Base-by-base conservation (phyloP, 2,329 filamentous ascomycete genomes). In the Lasiodiplodia theobromae region DNA sequence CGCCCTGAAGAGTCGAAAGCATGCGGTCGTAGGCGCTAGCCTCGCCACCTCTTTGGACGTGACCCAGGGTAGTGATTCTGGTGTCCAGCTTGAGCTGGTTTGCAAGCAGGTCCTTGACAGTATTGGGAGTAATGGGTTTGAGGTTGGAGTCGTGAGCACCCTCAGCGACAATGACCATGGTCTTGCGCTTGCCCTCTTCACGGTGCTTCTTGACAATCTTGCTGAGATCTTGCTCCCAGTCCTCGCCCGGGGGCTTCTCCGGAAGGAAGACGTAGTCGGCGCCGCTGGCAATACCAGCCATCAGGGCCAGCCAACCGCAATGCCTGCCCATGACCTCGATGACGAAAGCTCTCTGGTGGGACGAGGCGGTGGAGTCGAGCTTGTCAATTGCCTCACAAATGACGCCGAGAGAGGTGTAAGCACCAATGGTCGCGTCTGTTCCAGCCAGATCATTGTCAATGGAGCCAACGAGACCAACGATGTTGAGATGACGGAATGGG, bases 401-500 rank as follows among this genome's bases (percentile, higher is more conserved):
- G 69, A 95, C 90, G 58, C 92, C 89, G 68, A 99, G 87, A 28
- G 96, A 96, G 53, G 94, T 97, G 83, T 97, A 98, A 79, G 93
- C 96, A 68, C 96, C 96, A 78, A 99, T 97, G 38, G 96, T 99
- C 69, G 96, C 95, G 80, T 99, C 96, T 14, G 96, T 99, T 72
- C 93, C 93, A 62, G 94, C 96, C 82, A 99, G 91, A 78, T 99
- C 96, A 78, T 99, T 99, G 86, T 99, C 96, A 77, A 99, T 99
- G 66, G 94, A 97, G 69, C 96, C 96, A 34, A 99, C 96, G 64
- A 98, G 85, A 58, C 96, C 96, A 66, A 98, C 95, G 73, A 99
- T 97, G 82, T 98, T 99, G 77, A 99, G 87, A 73, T 96, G 89
- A 76, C 87, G 87, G 85, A 93, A 97, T 2, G 92, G 91, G 56